Evolutionary conservation across 2,329 filamentous ascomycete genomes (phyloP).

Genomic region (Aciculosporium take): DNA sequence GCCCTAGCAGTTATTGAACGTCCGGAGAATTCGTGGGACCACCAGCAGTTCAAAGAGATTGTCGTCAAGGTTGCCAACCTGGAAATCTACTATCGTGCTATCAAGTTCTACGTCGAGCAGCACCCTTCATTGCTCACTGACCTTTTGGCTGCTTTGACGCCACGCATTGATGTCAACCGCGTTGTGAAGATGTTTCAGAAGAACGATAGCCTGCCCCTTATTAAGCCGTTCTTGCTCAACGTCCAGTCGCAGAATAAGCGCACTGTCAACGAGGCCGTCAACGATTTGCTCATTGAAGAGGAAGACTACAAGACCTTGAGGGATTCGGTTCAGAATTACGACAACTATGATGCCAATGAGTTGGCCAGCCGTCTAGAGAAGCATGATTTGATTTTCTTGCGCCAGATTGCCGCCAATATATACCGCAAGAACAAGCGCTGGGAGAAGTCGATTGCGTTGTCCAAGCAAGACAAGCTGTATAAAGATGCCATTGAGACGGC

Average conservation of each 20-base stretch:
- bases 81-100: slow-evolving; percentile 95
- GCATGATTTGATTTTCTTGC: slow-evolving; percentile 97
- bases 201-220: slow-evolving; percentile 92
- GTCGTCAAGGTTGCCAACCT: slow-evolving; percentile 94
- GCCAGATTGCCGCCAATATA: slow-evolving; percentile 93
- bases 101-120: slow-evolving; percentile 96
- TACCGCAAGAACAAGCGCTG: slow-evolving; percentile 99
- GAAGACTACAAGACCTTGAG: slow-evolving; percentile 98
- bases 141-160: slow-evolving; percentile 77
- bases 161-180: slow-evolving; percentile 92
- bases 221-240: slow-evolving; percentile 96
- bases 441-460: slow-evolving; percentile 96
- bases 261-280: slow-evolving; percentile 94
- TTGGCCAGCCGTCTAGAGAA: slow-evolving; percentile 87
- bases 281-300: slow-evolving; percentile 93
- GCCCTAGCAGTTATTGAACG: slow-evolving; percentile 96
- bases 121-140: slow-evolving; percentile 94
- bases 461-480: slow-evolving; percentile 98
- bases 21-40: slow-evolving; percentile 94
- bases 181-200: slow-evolving; percentile 99
- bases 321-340: slow-evolving; percentile 95
- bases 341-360: slow-evolving; percentile 95
- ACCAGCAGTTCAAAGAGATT: slow-evolving; percentile 99
- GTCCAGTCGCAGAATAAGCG: slow-evolving; percentile 97
- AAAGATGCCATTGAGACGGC: slow-evolving; percentile 98